Conservation (phyloP, 2,329 filamentous ascomycete species). For the Aschersonia sp. region DNA sequence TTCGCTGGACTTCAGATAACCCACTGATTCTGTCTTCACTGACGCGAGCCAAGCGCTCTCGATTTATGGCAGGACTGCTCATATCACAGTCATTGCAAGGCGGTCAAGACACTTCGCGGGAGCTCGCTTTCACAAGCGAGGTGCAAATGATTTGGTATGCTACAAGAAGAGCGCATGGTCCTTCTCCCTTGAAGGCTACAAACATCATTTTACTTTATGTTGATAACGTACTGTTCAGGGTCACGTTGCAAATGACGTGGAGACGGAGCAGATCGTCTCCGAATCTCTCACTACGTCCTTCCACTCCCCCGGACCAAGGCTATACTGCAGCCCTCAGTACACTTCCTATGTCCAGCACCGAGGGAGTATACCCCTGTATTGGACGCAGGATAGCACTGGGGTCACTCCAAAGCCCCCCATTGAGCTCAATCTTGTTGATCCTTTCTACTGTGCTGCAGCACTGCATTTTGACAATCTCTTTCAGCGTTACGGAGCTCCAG, state of each 20-base stretch:
- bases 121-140: conserved; percentile 84
- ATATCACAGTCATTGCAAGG: conserved; percentile 86
- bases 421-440: conserved; percentile 86
- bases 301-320: conserved; percentile 70
- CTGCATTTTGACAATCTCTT: conserved; percentile 94
- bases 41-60: conserved; percentile 39
- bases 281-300: conserved; percentile 92
- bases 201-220: not conserved
- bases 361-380: conserved; percentile 91
- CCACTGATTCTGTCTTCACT: not conserved
- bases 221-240: conserved; percentile 30
- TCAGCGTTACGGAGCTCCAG: conserved; percentile 77
- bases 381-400: conserved; percentile 91
- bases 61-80: conserved; percentile 77
- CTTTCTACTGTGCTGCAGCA: conserved; percentile 86
- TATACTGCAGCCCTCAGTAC: conserved; percentile 81
- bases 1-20: not conserved
- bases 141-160: conserved; percentile 66
- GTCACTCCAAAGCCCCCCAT: conserved; percentile 96
- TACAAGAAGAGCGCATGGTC: not conserved
- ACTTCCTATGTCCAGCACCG: conserved; percentile 95
- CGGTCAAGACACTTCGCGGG: conserved; percentile 89
- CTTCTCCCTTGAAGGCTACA: not conserved
- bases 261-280: conserved; percentile 95
- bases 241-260: conserved; percentile 95